Evolutionary conservation across 2,329 filamentous ascomycete genomes (phyloP).

Genomic region (Zymoseptoria passerinii): DNA sequence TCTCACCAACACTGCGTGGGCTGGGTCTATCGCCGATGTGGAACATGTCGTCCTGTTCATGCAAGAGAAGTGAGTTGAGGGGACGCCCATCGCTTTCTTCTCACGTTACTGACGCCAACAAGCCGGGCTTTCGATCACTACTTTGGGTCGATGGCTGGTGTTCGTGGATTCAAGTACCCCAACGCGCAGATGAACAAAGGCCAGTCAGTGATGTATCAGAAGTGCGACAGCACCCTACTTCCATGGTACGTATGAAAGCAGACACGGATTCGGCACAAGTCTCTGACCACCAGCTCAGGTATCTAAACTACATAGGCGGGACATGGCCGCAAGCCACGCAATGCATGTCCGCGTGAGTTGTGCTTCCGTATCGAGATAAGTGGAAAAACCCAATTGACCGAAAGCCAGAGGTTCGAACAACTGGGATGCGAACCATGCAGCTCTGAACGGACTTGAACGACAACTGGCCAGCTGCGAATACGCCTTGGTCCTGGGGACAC

Average conservation of each 20-base stretch:
- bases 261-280: conserved; percentile 26
- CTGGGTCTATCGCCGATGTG: conserved; percentile 35
- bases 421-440: conserved; percentile 45
- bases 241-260: no score
- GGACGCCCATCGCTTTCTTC: no score
- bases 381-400: conserved; percentile 43
- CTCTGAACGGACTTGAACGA: conserved; percentile 49
- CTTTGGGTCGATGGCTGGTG: conserved; percentile 10
- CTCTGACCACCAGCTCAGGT: conserved; percentile 35
- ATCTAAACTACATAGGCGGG: conserved; percentile 46
- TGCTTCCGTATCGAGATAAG: conserved; percentile 23
- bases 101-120: no score
- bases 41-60: conserved; percentile 52
- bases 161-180: conserved; percentile 40
- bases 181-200: conserved; percentile 31
- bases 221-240: conserved; percentile 24
- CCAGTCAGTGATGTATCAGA: conserved; percentile 39
- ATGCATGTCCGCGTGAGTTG: conserved; percentile 50
- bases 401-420: conserved; percentile 46
- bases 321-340: conserved; percentile 45
- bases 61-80: conserved; percentile 35
- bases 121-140: conserved; percentile 37
- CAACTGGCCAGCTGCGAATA: conserved; percentile 48
- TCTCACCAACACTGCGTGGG: conserved; percentile 1
- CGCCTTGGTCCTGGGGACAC: conserved; percentile 46